These are phyloP conservation scores for Termitomyces sp. DNA, from an alignment of 768 basidiomycete species.

Conservation along the genomic window DNA sequence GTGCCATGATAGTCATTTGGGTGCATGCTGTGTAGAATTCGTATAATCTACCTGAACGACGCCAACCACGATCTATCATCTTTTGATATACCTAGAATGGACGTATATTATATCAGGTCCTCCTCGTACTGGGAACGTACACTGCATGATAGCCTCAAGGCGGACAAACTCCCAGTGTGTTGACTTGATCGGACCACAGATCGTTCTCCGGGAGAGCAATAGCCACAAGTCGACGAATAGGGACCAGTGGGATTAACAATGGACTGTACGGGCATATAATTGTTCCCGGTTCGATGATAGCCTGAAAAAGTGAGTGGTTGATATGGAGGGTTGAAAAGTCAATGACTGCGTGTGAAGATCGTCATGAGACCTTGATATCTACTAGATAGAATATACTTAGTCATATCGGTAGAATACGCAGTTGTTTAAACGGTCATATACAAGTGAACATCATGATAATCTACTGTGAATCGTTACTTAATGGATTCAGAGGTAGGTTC, in stretches of 20 bases:
- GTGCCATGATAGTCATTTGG: not conserved
- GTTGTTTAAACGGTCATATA: not conserved
- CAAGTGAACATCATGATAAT: not conserved
- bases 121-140: constrained; percentile 2
- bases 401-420: not conserved
- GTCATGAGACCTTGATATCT: no score
- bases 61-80: constrained; percentile 85
- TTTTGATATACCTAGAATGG: constrained; percentile 60
- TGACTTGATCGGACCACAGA: constrained; percentile 35
- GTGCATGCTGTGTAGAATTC: not conserved
- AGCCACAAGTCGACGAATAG: constrained; percentile 51
- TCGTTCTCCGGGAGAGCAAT: constrained; percentile 55
- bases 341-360: not conserved
- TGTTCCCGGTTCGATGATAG: not conserved
- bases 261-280: constrained; percentile 19
- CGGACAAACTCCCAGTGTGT: constrained; percentile 43
- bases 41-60: constrained; percentile 54
- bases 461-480: not conserved
- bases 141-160: constrained; percentile 45
- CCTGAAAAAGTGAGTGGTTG: no score
- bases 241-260: constrained; percentile 31
- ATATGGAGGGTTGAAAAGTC: not conserved
- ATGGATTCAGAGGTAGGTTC: constrained; percentile 16
- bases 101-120: not conserved
- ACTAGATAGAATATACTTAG: not conserved